A percentile compares a stretch with the other conserved stretches of the same genome.
Evolutionary conservation across 139 green algal species (phyloP).

Genomic region (Pleodorina starrii): DNA sequence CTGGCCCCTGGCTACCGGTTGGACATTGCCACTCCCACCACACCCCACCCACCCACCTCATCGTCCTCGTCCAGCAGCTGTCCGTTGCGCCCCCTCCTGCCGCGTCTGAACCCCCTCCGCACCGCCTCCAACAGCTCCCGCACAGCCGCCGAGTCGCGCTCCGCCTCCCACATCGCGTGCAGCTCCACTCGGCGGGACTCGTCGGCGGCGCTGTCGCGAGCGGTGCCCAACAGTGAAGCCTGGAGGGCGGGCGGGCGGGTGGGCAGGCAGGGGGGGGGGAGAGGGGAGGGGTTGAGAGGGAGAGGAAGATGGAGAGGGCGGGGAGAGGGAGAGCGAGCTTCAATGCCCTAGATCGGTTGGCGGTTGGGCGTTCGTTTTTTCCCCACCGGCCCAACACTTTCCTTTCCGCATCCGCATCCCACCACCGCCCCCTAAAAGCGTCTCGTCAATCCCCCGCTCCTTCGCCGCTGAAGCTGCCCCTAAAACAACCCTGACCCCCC

Average conservation of each 20-base stretch:
- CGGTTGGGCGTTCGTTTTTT: background rate
- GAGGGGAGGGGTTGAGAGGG: background rate
- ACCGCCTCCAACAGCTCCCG: slow-evolving; percentile 39
- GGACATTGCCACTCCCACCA: no score
- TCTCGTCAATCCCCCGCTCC: no score
- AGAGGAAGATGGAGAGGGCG: background rate
- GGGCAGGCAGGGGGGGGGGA: background rate
- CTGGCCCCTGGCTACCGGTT: no score
- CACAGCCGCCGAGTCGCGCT: slow-evolving; percentile 20
- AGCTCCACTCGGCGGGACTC: slow-evolving; percentile 13
- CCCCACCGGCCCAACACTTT: background rate
- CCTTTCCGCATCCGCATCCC: background rate
- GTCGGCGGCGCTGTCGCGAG: background rate
- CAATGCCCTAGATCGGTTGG: no score
- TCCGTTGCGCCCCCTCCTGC: background rate
- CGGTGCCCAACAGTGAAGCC: slow-evolving; percentile 35
- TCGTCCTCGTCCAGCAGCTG: background rate
- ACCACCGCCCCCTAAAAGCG: background rate
- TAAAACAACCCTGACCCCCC: background rate
- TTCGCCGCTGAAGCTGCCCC: no score
- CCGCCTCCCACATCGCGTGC: slow-evolving; percentile 36
- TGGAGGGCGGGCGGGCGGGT: background rate
- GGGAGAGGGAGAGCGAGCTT: background rate
- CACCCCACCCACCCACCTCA: no score
- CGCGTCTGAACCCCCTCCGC: slow-evolving; percentile 18